Base-by-base conservation (phyloP, 441 rosid genomes). In the Erodium texanum region DNA sequence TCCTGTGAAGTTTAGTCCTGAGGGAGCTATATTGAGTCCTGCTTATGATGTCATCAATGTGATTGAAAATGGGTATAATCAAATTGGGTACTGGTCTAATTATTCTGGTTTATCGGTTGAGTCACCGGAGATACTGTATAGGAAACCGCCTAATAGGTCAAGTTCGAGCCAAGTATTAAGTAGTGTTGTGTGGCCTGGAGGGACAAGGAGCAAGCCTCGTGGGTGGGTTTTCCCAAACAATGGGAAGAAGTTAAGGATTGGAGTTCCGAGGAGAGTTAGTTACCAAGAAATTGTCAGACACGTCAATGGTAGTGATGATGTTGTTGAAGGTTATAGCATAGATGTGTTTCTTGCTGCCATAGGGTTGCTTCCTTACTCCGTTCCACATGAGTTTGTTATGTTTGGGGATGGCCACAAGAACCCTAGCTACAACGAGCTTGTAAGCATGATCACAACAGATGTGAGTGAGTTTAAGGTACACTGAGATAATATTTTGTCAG, bases 221-320 rank as follows among this genome's bases (percentile, higher is more conserved):
- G 98, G 98, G 18, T 93, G 98, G 97, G 92, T 87, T 67, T 90
- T 88, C 71, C 90, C 97, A 0, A 84, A 83, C 78, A 87, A 84
- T 70, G 96, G 97, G 76, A 86, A 80, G 62, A 82, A 83, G 62
- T 79, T 93, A 83, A 85, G 70, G 71, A 84, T 93, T 45, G 96
- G 93, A 69, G 88, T 93, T 15, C 97, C 98, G 1, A 72, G 68
- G 71, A 83, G 91, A 22, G 81, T 75, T 54, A 84, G 79, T 68
- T 93, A 75, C 72, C 82, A 76, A 0, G 89, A 90, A 62, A 86
- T 89, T 48, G 78, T 93, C 54, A 85, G 92, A 2, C 87, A 77
- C 2, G 62, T 62, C 12, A 85, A 75, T 24, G 54, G 22, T 24
- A 45, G 78, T 24, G 91, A 87, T 34, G 56, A 7, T 5, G 38